These are phyloP conservation scores for Phytopythium aichiense DNA, from an alignment of 352 stramenopile genomes.

Conservation along the genomic window DNA sequence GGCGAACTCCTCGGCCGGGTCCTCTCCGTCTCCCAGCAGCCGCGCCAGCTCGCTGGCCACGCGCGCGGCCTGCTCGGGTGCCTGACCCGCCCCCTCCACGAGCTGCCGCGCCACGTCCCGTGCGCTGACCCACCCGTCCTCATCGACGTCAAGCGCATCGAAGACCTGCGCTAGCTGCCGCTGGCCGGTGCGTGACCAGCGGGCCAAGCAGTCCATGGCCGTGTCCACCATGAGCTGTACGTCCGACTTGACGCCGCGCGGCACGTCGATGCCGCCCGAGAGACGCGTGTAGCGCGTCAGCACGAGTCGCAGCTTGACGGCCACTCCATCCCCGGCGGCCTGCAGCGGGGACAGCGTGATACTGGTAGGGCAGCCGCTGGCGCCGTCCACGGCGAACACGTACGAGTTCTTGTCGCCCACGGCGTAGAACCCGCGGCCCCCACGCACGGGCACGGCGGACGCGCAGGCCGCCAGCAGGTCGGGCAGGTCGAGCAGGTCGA, in stretches of 20 bases:
- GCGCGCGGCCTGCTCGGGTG: slow-evolving; percentile 18
- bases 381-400: slow-evolving; percentile 39
- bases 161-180: slow-evolving; percentile 35
- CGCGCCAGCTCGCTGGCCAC: slow-evolving; percentile 39
- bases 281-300: slow-evolving; percentile 42
- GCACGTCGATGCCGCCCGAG: slow-evolving; percentile 23
- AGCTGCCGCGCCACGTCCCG: slow-evolving; percentile 43
- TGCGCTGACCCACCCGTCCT: slow-evolving; percentile 44
- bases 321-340: background rate
- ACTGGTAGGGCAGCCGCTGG: slow-evolving; percentile 23
- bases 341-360: slow-evolving; percentile 27
- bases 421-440: slow-evolving; percentile 10
- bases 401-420: slow-evolving; percentile 40
- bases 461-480: slow-evolving; percentile 32
- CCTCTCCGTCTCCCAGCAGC: slow-evolving; percentile 32
- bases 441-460: slow-evolving; percentile 4
- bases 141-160: slow-evolving; percentile 38
- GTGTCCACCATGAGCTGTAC: slow-evolving; percentile 48
- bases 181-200: slow-evolving; percentile 31
- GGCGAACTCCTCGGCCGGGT: slow-evolving; percentile 48
- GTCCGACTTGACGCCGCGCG: slow-evolving; percentile 45
- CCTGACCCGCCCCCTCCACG: slow-evolving; percentile 23
- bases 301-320: slow-evolving; percentile 14
- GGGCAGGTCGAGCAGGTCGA: slow-evolving; percentile 45
- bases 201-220: slow-evolving; percentile 36